Base-by-base conservation (phyloP, 495 filamentous ascomycete genomes). In the Amniculicola lignicola region DNA sequence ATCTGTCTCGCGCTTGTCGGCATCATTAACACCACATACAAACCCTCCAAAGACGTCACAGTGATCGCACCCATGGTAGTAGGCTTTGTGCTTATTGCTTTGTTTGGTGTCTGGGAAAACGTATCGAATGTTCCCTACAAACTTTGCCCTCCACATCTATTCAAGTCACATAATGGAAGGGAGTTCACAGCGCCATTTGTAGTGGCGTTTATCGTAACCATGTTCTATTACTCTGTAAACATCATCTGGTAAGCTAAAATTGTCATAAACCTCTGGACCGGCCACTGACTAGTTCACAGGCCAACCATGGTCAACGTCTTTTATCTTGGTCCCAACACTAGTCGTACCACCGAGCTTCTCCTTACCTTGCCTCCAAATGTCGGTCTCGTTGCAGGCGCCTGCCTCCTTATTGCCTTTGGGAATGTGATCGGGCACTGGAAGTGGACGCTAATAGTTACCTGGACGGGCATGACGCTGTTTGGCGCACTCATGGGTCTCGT, bases 1-100 rank as follows among this genome's bases (percentile, higher is more conserved):
- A 68, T 72, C 12, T 73, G 71, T 57, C 57, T 72, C 29, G 64
- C 43, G 14, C 56, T 68, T 21, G 65, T 68, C 25, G 65, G 63
- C 16, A 68, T 68, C 52, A 66, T 68, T 52, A 66, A 66, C 49
- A 68, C 65, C 3, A 68, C 65, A 15, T 60, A 63, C 41, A 63
- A 59, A 50, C 24, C 43, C 1, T 23, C 18, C 19, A 39, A 25
- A 5, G 56, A 60, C 33, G 19, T 40, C 21, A 54, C 50, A 9
- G 59, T 63, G 15, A 54, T 63, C 27, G 59, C 54, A 4, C 59
- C 59, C 1, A 44, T 63, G 38, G 38, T 43, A 19, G 59, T 59
- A 0, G 59, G 59, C 11, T 59, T 63, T 36, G 59, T 43, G 6
- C 39, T 63, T 2, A 43, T 63, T 28, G 47, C 56, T 12, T 7